phyloP scores from a whole-genome alignment of 1,139 yeast species.

The Torulaspora pretoriensis region DNA sequence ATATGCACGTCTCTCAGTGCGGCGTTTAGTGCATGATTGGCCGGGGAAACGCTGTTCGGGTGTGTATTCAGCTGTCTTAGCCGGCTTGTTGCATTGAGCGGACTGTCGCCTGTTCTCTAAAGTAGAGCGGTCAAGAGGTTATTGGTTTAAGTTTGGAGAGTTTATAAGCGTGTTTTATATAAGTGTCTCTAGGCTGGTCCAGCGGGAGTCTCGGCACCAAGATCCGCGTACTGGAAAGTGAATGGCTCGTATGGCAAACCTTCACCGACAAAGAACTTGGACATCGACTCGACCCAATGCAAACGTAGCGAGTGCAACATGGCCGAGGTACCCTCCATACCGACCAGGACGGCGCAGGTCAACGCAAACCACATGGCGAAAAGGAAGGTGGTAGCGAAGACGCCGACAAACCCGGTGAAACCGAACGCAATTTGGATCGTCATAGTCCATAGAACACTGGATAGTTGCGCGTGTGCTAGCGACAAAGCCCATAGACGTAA shows the following conservation, averaged over 20 bases:
- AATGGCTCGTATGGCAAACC: constrained; percentile 88
- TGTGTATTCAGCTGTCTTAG: too few relatives aligned
- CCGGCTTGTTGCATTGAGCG: too few relatives aligned
- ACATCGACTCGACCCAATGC: constrained; percentile 99
- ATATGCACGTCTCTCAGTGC: too few relatives aligned
- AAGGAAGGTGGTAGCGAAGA: constrained; percentile 64
- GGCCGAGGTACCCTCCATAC: constrained; percentile 99
- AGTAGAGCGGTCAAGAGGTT: background rate
- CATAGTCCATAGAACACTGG: constrained; percentile 94
- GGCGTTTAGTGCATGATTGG: too few relatives aligned
- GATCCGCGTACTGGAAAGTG: constrained; percentile 44
- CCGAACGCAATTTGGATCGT: constrained; percentile 83
- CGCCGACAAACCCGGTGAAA: constrained; percentile 63
- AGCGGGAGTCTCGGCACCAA: constrained; percentile 15
- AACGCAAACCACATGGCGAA: constrained; percentile 94
- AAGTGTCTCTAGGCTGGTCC: constrained; percentile 2
- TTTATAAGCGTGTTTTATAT: background rate
- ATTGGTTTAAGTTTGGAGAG: background rate
- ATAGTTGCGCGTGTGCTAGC: constrained; percentile 93
- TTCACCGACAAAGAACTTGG: constrained; percentile 94
- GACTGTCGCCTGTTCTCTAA: too few relatives aligned
- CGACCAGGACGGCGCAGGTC: constrained; percentile 84
- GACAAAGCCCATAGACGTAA: constrained; percentile 96
- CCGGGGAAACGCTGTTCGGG: too few relatives aligned
- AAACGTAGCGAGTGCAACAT: constrained; percentile 95